Evolutionary conservation across 2,329 filamentous ascomycete species (phyloP).

Genomic region (Cladosporium velox): DNA sequence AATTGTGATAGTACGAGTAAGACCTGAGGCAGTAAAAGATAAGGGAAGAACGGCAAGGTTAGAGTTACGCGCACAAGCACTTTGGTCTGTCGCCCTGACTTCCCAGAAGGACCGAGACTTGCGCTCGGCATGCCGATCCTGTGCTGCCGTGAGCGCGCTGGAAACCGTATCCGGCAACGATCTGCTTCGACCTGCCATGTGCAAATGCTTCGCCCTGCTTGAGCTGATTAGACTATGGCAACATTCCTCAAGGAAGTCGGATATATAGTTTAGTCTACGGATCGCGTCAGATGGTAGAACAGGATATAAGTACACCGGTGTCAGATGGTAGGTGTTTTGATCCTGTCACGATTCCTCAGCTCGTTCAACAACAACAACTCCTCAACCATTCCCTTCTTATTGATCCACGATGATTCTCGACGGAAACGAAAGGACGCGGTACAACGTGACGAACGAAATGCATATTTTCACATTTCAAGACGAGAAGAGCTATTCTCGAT

Average conservation of each 20-base stretch:
- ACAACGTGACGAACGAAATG: background rate
- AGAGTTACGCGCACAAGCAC: background rate
- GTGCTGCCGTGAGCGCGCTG: background rate
- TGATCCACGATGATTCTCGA: background rate
- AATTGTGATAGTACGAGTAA: background rate
- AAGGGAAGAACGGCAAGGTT: background rate
- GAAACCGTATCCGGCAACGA: background rate
- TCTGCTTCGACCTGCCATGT: background rate
- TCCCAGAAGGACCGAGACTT: background rate
- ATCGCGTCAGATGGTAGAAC: background rate
- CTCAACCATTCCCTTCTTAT: background rate
- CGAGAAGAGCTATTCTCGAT: background rate
- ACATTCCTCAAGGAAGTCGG: background rate
- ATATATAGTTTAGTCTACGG: background rate
- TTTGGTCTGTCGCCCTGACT: background rate
- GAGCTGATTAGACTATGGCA: background rate
- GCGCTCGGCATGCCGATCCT: background rate
- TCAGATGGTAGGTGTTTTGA: background rate
- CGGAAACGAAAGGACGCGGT: background rate
- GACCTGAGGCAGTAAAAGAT: background rate
- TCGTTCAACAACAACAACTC: background rate
- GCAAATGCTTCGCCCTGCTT: background rate
- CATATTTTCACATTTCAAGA: background rate
- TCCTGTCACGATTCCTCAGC: background rate
- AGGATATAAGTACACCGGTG: background rate